Base-by-base conservation (phyloP, 2,329 filamentous ascomycete species). In the Aureobasidium sp. region DNA sequence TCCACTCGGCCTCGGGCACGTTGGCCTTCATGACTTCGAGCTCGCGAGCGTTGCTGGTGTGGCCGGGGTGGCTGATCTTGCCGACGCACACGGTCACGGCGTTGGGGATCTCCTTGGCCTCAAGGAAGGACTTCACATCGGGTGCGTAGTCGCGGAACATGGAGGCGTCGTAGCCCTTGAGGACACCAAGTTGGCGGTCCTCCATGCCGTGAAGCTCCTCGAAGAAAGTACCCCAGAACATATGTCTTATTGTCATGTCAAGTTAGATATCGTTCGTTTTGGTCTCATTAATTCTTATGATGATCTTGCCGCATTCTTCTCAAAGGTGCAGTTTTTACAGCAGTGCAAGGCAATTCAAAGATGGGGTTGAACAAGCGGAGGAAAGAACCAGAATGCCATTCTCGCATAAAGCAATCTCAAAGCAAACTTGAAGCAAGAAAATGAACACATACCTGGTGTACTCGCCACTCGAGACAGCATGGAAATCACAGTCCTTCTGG, bases 181-280 rank as follows among this genome's bases (percentile, higher is more conserved):
- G 85, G 64, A 81, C 79, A 37, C 78, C 77, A 0, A 73, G 74
- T 61, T 78, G 77, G 52, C 84, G 74, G 69, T 82, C 78, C 37
- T 72, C 68, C 74, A 84, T 84, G 27, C 81, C 81, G 61, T 81
- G 56, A n/a, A 82, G 74, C 24, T 77, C 78, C 50, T 80, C 77
- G 73, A 81, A 82, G 70, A 82, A 83, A 19, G 77, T 77, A 47
- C 81, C 81, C 79, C 80, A 82, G 72, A 83, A 82, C 79, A 82
- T 73, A 65, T 75, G 65, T 31, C 61, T 62, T 52, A 17, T 44
- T 19, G 19, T 50, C 17, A 7, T 27, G 14, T 27, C 31, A 27
- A 11, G 39, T 53, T 12, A 53, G 14, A 11, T n/a, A 5, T 5
- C 15, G 15, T 29, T 12, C 45, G 3, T 29, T 29, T 48, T n/a